Percentiles rank a stretch among this genome's conserved stretches.
Evolutionary conservation across 805 yeast genomes (phyloP).

Genomic region (Nakazawaea ambrosiae): DNA sequence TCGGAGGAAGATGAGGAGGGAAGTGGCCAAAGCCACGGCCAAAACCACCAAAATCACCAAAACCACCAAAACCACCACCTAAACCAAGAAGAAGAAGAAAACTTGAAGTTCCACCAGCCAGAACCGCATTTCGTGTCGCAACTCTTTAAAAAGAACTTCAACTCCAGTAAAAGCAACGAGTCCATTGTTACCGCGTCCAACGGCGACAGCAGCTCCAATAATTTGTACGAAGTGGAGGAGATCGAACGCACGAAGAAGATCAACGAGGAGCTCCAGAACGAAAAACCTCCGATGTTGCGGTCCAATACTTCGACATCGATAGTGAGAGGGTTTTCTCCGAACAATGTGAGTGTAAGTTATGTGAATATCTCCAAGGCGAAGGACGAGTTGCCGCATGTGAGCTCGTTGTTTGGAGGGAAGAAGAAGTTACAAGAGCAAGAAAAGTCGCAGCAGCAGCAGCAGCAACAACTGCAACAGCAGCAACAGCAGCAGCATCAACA

Average conservation of each 20-base stretch:
- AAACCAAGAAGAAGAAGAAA: slow-evolving; percentile 1
- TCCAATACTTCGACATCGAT: slow-evolving; percentile 13
- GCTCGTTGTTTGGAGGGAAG: too few relatives aligned
- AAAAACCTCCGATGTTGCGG: slow-evolving; percentile 7
- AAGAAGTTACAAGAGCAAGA: not conserved
- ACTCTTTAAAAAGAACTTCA: not conserved
- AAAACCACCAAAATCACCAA: not conserved
- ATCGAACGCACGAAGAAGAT: slow-evolving; percentile 1
- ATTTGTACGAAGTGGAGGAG: not conserved
- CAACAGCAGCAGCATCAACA: not conserved
- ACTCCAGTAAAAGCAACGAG: not conserved
- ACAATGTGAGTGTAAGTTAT: slow-evolving; percentile 12
- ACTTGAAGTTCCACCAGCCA: slow-evolving; percentile 8
- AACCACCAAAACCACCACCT: not conserved
- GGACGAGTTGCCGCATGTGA: slow-evolving; percentile 1
- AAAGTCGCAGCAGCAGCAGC: not conserved
- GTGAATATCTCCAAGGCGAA: not conserved
- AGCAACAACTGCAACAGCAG: not conserved
- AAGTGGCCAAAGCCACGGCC: not conserved
- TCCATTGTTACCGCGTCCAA: too few relatives aligned
- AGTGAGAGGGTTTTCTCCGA: slow-evolving; percentile 13
- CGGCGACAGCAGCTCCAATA: not conserved
- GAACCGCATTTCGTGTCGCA: slow-evolving; percentile 11
- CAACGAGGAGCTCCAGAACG: slow-evolving; percentile 5
- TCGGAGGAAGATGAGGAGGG: slow-evolving; percentile 13